phyloP scores from a whole-genome alignment of 306 rosid species.

The Corylus americana region DNA sequence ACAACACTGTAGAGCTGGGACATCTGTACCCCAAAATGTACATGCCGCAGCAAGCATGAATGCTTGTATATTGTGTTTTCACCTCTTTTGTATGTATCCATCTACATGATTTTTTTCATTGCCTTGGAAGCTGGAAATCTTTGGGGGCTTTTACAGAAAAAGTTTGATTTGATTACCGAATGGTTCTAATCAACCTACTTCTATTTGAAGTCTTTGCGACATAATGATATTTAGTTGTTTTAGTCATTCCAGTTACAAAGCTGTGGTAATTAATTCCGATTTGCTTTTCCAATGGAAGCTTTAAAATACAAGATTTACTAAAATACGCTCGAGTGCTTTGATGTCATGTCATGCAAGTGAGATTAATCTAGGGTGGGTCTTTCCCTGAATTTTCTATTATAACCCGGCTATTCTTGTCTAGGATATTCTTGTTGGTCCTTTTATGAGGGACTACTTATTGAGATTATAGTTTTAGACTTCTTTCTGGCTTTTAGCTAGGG shows the following conservation, averaged over 20 bases:
- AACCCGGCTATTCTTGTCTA: not conserved
- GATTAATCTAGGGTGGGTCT: constrained; percentile 16
- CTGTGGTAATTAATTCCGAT: constrained; percentile 9
- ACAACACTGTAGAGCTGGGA: not conserved
- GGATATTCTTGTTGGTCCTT: not conserved
- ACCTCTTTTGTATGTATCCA: constrained; percentile 18
- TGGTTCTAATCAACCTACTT: not conserved
- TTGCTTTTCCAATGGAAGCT: constrained; percentile 1
- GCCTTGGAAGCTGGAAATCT: constrained; percentile 7
- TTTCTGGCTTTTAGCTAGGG: constrained; percentile 19
- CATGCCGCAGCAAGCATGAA: constrained; percentile 14
- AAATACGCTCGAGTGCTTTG: not conserved
- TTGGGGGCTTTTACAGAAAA: constrained; percentile 8
- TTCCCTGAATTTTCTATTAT: constrained; percentile 2
- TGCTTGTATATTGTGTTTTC: constrained; percentile 28
- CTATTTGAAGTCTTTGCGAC: constrained; percentile 5
- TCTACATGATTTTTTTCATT: constrained; percentile 17
- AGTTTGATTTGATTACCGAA: not conserved
- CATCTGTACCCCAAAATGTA: constrained; percentile 4
- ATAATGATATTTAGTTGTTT: constrained; percentile 8
- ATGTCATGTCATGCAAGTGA: constrained; percentile 15
- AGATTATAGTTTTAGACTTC: constrained; percentile 19
- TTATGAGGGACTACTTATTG: constrained; percentile 14
- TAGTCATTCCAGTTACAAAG: not conserved
- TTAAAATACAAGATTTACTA: not conserved